phyloP scores from a whole-genome alignment of 805 yeast genomes.

The Ogataea pini region DNA sequence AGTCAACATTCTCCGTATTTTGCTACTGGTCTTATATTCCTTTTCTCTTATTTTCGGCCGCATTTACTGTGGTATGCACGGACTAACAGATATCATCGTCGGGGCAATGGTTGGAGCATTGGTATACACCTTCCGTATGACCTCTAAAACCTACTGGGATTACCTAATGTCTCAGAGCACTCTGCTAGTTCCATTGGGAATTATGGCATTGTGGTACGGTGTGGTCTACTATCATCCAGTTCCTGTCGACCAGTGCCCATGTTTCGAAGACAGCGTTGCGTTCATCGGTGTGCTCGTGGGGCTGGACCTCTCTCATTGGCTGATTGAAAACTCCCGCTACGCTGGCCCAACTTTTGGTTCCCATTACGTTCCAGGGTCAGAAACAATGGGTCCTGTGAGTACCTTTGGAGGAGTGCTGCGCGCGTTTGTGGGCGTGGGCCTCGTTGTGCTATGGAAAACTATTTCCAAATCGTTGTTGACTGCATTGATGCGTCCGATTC shows the following conservation, averaged over 20 bases:
- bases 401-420: conserved; percentile 44
- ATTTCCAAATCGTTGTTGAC: conserved; percentile 67
- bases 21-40: conserved; percentile 49
- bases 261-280: conserved; percentile 93
- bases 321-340: conserved; percentile 29
- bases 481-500: conserved; percentile 58
- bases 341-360: conserved; percentile 10
- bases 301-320: conserved; percentile 62
- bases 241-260: conserved; percentile 94
- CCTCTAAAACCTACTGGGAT: conserved; percentile 48
- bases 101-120: conserved; percentile 67
- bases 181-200: conserved; percentile 37
- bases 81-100: conserved; percentile 68
- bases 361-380: conserved; percentile 42
- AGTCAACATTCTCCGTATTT: conserved; percentile 8
- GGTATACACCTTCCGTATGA: conserved; percentile 49
- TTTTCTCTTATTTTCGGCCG: conserved; percentile 74
- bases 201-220: conserved; percentile 44
- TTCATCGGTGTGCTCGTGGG: conserved; percentile 88
- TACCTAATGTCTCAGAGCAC: conserved; percentile 36
- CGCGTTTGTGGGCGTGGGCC: conserved; percentile 57
- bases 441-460: conserved; percentile 73
- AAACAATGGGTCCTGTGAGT: conserved; percentile 42
- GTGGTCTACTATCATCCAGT: conserved; percentile 70
- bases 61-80: conserved; percentile 97